These are phyloP conservation scores for Fusarium sambucinum DNA, from an alignment of 2,329 filamentous ascomycete species.

Conservation along the genomic window DNA sequence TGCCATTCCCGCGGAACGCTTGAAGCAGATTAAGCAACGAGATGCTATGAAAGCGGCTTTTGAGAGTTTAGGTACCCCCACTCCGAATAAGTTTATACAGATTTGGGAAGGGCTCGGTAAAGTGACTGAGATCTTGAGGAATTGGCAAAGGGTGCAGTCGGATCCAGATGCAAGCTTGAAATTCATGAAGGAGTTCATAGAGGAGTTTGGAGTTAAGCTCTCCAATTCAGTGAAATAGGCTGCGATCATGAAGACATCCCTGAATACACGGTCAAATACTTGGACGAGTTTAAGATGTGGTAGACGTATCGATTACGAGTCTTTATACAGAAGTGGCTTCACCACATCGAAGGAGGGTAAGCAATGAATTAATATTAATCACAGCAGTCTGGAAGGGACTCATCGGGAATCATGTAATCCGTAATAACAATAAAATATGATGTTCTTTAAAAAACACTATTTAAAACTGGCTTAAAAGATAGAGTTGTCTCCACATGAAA, in stretches of 20 bases:
- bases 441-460: no score
- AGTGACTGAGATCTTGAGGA: background rate
- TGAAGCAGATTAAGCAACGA: background rate
- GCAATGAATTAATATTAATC: no score
- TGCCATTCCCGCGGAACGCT: background rate
- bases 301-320: no score
- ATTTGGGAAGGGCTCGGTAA: conserved; percentile 5
- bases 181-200: background rate
- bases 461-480: conserved; percentile 21
- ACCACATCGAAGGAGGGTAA: no score
- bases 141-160: background rate
- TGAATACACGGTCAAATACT: no score
- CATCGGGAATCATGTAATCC: no score
- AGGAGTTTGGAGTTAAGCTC: background rate
- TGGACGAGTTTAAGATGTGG: no score
- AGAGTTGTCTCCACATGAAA: conserved; percentile 42
- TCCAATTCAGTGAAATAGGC: background rate
- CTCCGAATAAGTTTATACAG: conserved; percentile 2
- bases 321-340: no score
- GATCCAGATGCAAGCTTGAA: background rate
- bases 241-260: no score
- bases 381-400: no score
- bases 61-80: background rate
- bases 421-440: no score
- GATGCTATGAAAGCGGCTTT: conserved; percentile 7